Evolutionary conservation across 2,329 filamentous ascomycete genomes (phyloP).

Genomic region (Penicillium corylophilum): DNA sequence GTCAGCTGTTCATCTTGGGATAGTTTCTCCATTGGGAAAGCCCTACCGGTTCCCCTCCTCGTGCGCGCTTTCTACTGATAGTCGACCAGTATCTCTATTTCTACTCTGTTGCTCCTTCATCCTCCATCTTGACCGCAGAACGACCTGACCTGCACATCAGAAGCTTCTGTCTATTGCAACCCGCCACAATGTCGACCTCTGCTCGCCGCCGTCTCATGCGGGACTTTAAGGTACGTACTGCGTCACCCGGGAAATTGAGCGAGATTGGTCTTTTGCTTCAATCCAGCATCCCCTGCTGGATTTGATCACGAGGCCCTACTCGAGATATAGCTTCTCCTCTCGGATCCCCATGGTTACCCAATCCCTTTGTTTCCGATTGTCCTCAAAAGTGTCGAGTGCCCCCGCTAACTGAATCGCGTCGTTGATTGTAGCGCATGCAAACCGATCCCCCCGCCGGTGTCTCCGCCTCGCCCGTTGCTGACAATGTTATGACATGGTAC

Average conservation of each 20-base stretch:
- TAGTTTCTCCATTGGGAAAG: slow-evolving; percentile 18
- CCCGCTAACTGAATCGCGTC: slow-evolving; percentile 11
- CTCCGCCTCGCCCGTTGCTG: slow-evolving; percentile 87
- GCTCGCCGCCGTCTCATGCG: slow-evolving; percentile 96
- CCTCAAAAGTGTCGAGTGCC: background rate
- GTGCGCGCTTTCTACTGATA: slow-evolving; percentile 2
- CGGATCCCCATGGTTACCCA: background rate
- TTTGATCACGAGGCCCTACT: background rate
- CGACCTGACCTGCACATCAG: background rate
- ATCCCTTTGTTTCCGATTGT: background rate
- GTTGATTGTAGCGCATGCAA: slow-evolving; percentile 79
- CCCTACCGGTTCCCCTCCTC: slow-evolving; percentile 22
- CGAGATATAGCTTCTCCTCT: background rate
- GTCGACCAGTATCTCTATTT: background rate
- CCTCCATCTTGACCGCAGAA: background rate
- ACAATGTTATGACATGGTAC: slow-evolving; percentile 45
- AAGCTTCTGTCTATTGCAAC: slow-evolving; percentile 8
- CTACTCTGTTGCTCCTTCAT: background rate
- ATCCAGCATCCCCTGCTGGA: background rate
- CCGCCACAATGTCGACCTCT: slow-evolving; percentile 73
- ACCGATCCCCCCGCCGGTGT: slow-evolving; percentile 96
- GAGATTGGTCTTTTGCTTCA: slow-evolving; percentile 2
- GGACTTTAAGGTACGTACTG: slow-evolving; percentile 83
- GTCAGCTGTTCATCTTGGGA: background rate
- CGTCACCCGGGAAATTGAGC: background rate